Evolutionary conservation across 106 monocot species (phyloP), one percentile per base, ranked within the genome.

Genomic region (Dendrobium huoshanense): DNA sequence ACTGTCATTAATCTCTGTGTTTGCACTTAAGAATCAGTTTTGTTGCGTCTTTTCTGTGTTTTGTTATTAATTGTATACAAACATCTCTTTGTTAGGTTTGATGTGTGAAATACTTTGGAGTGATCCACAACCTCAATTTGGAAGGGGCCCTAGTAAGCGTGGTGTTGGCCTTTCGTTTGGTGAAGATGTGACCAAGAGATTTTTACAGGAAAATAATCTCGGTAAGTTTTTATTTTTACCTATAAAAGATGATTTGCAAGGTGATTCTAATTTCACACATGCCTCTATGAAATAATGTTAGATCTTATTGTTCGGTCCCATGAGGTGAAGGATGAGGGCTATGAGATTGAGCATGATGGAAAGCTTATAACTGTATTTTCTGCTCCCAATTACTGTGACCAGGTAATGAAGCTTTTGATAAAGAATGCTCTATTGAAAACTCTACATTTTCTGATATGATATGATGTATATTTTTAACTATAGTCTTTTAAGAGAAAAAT

Each of bases 91-190:
- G 49, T 67, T 73, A 98, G 98, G 98, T 56, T 72, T 98, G 49
- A 98, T 98, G 98, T 98, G 98, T 79, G 98, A 98, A 85, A 75
- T 98, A 80, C 92, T 98, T 73, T 98, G 98, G 98, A 98, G 98
- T 86, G 98, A 98, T 75, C 98, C 98, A 33, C 98, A 98, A 84
- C 95, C 98, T 84, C 95, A 91, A 78, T 87, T 79, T 68, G 98
- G 98, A 79, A 91, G 98, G 87, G 95, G 95, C 42, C 95, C 98
- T 8, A 98, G 98, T 85, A 98, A 98, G 81, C 87, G 98, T 24
- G 98, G 98, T 25, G 98, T 98, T 15, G 98, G 95, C 72, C 98
- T 98, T 85, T 88, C 95, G 19, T 98, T 98, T 87, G 98, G 95
- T 77, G 98, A 79, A 85, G 98, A 98, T 85, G 92, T 98, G 47